Percentiles rank a stretch among this genome's conserved stretches.
Conservation (phyloP, 305 asterid species). For the Lippia alba region DNA sequence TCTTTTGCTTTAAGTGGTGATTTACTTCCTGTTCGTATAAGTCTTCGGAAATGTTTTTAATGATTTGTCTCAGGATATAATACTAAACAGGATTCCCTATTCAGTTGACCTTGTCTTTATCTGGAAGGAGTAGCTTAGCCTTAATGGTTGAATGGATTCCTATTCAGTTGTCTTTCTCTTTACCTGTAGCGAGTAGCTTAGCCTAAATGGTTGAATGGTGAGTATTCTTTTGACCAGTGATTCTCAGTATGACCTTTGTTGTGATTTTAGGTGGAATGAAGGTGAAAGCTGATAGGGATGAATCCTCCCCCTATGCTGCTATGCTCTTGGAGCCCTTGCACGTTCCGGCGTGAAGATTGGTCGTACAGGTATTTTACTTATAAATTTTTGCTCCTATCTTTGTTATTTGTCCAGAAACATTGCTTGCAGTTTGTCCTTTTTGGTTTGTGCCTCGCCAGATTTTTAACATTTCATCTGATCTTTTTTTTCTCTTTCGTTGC, state of each 20-base stretch:
- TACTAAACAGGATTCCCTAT: too few species aligned
- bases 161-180: background rate
- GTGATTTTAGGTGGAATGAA: constrained; percentile 72
- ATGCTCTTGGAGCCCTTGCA: constrained; percentile 80
- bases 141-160: background rate
- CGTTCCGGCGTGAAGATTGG: constrained; percentile 81
- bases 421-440: background rate
- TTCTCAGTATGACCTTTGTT: background rate
- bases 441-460: background rate
- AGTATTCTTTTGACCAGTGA: background rate
- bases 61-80: too few species aligned
- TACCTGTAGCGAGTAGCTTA: background rate
- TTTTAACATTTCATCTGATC: background rate
- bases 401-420: background rate
- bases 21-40: background rate
- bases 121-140: background rate
- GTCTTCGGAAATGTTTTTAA: too few species aligned
- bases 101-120: background rate
- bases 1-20: background rate
- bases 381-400: background rate
- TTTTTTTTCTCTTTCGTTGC: constrained; percentile 16
- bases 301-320: constrained; percentile 94
- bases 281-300: constrained; percentile 92
- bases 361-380: constrained; percentile 53
- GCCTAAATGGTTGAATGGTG: background rate